Percentiles rank a stretch among this genome's conserved stretches.
These are phyloP conservation scores for Durusdinium trenchii DNA, from an alignment of 73 alveolate species.

Conservation along the genomic window DNA sequence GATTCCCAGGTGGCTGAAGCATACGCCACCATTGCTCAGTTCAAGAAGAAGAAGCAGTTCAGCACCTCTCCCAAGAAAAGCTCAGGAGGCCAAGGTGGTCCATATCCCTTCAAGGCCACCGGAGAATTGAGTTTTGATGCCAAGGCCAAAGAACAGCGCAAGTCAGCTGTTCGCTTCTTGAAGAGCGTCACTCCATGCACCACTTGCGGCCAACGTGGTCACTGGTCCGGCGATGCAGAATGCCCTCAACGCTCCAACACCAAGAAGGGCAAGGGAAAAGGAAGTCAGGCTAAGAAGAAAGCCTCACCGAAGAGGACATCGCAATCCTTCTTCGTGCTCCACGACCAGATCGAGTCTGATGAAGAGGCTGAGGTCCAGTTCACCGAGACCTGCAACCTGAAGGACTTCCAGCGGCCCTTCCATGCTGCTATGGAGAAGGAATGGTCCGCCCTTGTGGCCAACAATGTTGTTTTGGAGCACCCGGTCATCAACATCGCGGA, in stretches of 20 bases:
- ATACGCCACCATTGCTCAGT: slow-evolving; percentile 2
- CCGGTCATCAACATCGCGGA: not conserved
- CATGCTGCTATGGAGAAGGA: not conserved
- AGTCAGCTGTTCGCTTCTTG: not conserved
- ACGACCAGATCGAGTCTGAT: not conserved
- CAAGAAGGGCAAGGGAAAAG: not conserved
- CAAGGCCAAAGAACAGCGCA: not conserved
- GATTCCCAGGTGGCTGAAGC: slow-evolving; percentile 20
- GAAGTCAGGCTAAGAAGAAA: not conserved
- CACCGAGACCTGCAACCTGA: too few species aligned
- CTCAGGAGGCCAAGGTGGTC: not conserved
- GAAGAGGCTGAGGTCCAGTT: not conserved
- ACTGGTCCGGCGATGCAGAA: slow-evolving; percentile 36
- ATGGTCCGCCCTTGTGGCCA: not conserved
- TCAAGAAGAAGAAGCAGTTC: not conserved
- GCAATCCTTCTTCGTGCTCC: not conserved
- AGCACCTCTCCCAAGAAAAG: not conserved
- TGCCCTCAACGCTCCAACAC: not conserved
- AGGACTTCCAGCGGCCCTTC: too few species aligned
- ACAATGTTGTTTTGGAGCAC: not conserved
- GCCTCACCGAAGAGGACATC: too few species aligned
- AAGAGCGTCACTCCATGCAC: slow-evolving; percentile 26
- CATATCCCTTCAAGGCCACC: slow-evolving; percentile 1
- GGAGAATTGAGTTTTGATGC: not conserved
- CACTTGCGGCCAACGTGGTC: not conserved